These are phyloP conservation scores for Colletotrichum tanaceti DNA, from an alignment of 2,329 filamentous ascomycete genomes.

Conservation along the genomic window DNA sequence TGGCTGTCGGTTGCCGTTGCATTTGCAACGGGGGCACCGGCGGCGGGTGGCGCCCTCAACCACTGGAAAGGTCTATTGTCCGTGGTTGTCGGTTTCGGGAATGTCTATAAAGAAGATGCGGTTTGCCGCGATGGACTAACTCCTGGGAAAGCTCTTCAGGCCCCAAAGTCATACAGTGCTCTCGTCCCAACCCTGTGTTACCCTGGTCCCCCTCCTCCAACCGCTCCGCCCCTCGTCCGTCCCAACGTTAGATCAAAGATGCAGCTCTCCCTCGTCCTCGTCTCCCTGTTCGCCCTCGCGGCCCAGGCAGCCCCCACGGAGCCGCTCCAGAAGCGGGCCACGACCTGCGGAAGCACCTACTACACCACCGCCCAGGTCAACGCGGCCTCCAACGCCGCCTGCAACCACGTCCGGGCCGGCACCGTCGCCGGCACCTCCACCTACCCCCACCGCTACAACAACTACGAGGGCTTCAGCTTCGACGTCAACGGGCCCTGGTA, in stretches of 20 bases:
- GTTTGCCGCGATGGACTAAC: not conserved
- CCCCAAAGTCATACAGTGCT: slow-evolving; percentile 19
- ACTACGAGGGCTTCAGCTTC: slow-evolving; percentile 73
- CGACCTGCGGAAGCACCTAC: slow-evolving; percentile 64
- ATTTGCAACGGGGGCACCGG: slow-evolving; percentile 2
- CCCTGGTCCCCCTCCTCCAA: not conserved
- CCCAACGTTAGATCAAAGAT: slow-evolving; percentile 18
- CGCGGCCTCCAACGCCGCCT: slow-evolving; percentile 64
- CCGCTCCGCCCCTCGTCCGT: not conserved
- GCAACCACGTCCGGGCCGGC: slow-evolving; percentile 59
- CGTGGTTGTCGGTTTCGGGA: not conserved
- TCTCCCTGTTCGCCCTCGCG: slow-evolving; percentile 38
- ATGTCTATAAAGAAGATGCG: slow-evolving; percentile 15
- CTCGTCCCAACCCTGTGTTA: no score
- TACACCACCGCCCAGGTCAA: slow-evolving; percentile 64
- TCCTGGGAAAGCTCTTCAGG: not conserved
- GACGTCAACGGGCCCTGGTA: slow-evolving; percentile 67
- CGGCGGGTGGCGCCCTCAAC: not conserved
- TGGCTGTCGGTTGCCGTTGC: slow-evolving; percentile 5
- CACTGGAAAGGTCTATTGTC: not conserved
- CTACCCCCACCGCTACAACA: slow-evolving; percentile 72
- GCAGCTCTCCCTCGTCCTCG: slow-evolving; percentile 39
- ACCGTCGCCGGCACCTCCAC: slow-evolving; percentile 49
- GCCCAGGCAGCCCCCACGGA: slow-evolving; percentile 32
- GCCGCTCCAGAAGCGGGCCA: slow-evolving; percentile 50